Percentiles rank a stretch among this genome's conserved stretches.
Conservation (phyloP, 768 basidiomycete genomes). For the Tylopilus cervinicoccineus region DNA sequence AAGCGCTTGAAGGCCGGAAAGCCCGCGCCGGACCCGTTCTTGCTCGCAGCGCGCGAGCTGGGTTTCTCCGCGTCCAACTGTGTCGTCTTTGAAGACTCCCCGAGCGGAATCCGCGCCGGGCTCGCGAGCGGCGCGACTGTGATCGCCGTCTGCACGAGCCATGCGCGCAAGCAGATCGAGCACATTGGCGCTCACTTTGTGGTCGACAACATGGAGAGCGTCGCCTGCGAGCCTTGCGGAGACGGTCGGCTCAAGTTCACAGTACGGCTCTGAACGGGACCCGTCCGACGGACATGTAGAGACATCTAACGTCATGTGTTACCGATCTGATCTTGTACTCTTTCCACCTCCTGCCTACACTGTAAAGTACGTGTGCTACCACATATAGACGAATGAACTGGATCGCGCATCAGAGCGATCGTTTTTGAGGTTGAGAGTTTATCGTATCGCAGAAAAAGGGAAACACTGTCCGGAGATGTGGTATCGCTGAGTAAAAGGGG, state of each 20-base stretch:
- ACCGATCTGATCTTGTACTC: not conserved
- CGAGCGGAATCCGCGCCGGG: slow-evolving; percentile 62
- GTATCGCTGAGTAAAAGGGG: not conserved
- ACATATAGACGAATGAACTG: not conserved
- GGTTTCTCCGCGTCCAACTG: slow-evolving; percentile 55
- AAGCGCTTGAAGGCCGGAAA: slow-evolving; percentile 65
- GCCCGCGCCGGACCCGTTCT: slow-evolving; percentile 60
- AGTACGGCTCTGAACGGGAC: slow-evolving; percentile 27
- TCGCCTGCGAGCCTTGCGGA: slow-evolving; percentile 38
- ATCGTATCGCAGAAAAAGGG: not conserved
- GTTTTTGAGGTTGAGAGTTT: not conserved
- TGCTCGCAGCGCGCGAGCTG: slow-evolving; percentile 57
- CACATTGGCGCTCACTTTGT: slow-evolving; percentile 54
- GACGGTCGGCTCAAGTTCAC: slow-evolving; percentile 44
- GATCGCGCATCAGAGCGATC: not conserved
- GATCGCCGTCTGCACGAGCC: slow-evolving; percentile 71
- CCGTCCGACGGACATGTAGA: no score
- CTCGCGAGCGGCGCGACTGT: slow-evolving; percentile 71
- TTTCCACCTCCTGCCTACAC: not conserved
- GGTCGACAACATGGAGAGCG: slow-evolving; percentile 51
- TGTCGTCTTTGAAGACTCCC: slow-evolving; percentile 76
- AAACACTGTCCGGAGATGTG: not conserved
- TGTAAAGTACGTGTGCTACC: slow-evolving; percentile 2
- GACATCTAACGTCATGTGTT: no score
- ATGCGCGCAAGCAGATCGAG: slow-evolving; percentile 52